These are phyloP conservation scores for Nephromyces sp. DNA, from an alignment of 169 alveolate species.

Conservation along the genomic window DNA sequence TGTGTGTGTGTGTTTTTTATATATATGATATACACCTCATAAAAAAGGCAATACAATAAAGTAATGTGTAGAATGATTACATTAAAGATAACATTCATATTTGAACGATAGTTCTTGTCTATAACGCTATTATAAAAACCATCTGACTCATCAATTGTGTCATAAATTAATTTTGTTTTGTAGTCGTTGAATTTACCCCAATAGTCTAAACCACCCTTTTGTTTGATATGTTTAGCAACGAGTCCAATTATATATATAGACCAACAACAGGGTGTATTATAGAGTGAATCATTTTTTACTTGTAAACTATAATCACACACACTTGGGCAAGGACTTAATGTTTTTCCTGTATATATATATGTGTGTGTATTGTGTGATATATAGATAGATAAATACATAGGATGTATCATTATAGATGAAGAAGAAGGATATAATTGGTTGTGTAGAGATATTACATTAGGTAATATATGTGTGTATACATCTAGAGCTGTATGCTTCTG, in stretches of 20 bases:
- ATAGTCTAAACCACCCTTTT: slow-evolving; percentile 38
- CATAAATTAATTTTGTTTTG: slow-evolving; percentile 31
- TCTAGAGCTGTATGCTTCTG: too few relatives aligned
- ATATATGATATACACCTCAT: too few relatives aligned
- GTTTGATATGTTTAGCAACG: slow-evolving; percentile 34
- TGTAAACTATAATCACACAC: slow-evolving; percentile 25
- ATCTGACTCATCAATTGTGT: slow-evolving; percentile 33
- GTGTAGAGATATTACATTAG: too few relatives aligned
- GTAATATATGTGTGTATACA: too few relatives aligned
- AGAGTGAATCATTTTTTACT: slow-evolving; percentile 19
- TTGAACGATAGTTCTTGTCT: slow-evolving; percentile 37
- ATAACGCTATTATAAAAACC: slow-evolving; percentile 44
- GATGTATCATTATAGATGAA: too few relatives aligned
- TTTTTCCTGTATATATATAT: slow-evolving; percentile 34
- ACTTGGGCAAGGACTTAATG: slow-evolving; percentile 23
- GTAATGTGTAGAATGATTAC: too few relatives aligned
- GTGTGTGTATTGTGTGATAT: too few relatives aligned
- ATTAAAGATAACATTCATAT: slow-evolving; percentile 42
- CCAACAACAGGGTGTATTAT: slow-evolving; percentile 50
- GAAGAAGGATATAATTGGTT: too few relatives aligned
- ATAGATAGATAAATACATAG: too few relatives aligned
- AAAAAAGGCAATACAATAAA: too few relatives aligned
- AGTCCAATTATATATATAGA: slow-evolving; percentile 45
- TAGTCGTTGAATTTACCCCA: slow-evolving; percentile 11
- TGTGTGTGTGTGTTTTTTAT: too few relatives aligned